These are phyloP conservation scores for Malassezia cuniculi DNA, from an alignment of 1,284 basidiomycete species.

Conservation along the genomic window DNA sequence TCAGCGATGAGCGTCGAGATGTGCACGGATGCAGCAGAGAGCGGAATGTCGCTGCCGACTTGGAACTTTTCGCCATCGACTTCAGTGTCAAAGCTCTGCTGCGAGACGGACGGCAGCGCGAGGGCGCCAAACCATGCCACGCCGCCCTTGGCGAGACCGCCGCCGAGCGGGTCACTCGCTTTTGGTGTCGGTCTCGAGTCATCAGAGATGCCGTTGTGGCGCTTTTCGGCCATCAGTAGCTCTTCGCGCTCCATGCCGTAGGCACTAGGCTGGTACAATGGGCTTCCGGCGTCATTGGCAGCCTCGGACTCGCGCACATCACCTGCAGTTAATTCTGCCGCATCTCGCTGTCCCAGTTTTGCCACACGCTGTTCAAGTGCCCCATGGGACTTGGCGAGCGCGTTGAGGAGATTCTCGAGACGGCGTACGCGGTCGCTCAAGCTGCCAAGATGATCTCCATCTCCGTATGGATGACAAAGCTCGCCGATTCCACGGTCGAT, in stretches of 20 bases:
- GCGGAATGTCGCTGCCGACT: slow-evolving; percentile 31
- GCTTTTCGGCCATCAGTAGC: slow-evolving; percentile 14
- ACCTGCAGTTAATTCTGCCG: not conserved
- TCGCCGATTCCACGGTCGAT: slow-evolving; percentile 36
- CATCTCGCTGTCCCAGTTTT: too few relatives aligned
- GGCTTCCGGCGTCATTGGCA: slow-evolving; percentile 5
- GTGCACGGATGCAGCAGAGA: slow-evolving; percentile 34
- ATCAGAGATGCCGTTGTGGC: slow-evolving; percentile 11
- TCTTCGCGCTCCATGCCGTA: slow-evolving; percentile 34
- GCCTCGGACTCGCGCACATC: slow-evolving; percentile 1
- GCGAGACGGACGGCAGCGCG: slow-evolving; percentile 34
- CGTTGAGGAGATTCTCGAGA: slow-evolving; percentile 39
- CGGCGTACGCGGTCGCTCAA: slow-evolving; percentile 32
- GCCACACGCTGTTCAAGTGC: slow-evolving; percentile 16
- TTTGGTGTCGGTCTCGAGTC: not conserved
- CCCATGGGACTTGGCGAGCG: slow-evolving; percentile 32
- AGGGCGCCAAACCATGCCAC: slow-evolving; percentile 38
- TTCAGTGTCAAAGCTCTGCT: slow-evolving; percentile 32
- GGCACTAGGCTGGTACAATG: slow-evolving; percentile 3
- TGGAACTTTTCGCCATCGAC: slow-evolving; percentile 34
- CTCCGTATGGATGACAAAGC: slow-evolving; percentile 31
- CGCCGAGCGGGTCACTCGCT: slow-evolving; percentile 25
- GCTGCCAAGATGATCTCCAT: slow-evolving; percentile 38
- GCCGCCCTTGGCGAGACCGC: slow-evolving; percentile 32
- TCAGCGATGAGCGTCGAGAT: slow-evolving; percentile 36